Conservation (phyloP, 495 filamentous ascomycete species). For the Tetracladium marchalianum region DNA sequence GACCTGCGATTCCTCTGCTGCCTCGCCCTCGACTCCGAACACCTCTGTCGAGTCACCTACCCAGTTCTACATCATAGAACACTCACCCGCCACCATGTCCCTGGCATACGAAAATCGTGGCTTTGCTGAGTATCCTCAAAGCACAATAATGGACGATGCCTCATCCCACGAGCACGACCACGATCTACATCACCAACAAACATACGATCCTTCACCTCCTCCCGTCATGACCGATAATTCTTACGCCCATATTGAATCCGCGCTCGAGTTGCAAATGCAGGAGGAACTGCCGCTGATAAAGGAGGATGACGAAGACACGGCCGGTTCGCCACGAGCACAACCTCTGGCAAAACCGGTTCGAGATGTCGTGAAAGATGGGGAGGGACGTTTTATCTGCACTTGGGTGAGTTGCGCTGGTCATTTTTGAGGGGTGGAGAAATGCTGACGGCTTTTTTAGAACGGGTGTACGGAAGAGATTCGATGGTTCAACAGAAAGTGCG, state of each 20-base stretch:
- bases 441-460: constrained; percentile 36
- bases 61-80: background rate
- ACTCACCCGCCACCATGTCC: constrained; percentile 11
- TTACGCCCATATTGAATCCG: constrained; percentile 11
- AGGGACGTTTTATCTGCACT: constrained; percentile 64
- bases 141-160: constrained; percentile 12
- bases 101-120: constrained; percentile 12
- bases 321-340: constrained; percentile 27
- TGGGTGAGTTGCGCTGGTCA: constrained; percentile 40
- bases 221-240: constrained; percentile 13
- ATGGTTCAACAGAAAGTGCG: constrained; percentile 63
- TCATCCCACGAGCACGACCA: constrained; percentile 16
- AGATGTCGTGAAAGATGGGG: constrained; percentile 41
- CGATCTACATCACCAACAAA: constrained; percentile 12
- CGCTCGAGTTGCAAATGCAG: constrained; percentile 7
- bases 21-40: background rate
- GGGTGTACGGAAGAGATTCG: constrained; percentile 15
- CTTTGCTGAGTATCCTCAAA: constrained; percentile 11
- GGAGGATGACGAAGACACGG: constrained; percentile 12
- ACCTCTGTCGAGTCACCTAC: background rate
- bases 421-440: constrained; percentile 18
- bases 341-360: constrained; percentile 40
- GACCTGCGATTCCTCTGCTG: background rate
- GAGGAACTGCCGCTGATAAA: constrained; percentile 4
- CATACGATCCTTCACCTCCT: constrained; percentile 14